Evolutionary conservation across 129 eudicot species (phyloP), one percentile per base, ranked within the genome.

Genomic region (Escallonia rubra): DNA sequence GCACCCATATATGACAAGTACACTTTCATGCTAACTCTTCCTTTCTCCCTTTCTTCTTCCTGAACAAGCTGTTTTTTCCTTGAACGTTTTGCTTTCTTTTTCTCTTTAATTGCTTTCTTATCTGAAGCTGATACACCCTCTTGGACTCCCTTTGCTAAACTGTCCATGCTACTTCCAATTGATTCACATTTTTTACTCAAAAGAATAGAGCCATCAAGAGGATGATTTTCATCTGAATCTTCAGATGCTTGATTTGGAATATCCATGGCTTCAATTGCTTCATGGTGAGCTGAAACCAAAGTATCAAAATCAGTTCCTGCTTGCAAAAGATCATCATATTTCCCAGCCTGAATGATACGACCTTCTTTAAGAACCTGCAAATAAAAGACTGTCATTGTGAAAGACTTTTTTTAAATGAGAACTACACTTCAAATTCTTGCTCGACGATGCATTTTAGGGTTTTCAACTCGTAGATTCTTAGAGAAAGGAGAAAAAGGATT

Each of bases 201-300:
- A 41, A 73, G 38, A 15, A 49, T 65, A 51, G 81, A 72, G 13
- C 71, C 71, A 50, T 72, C 79, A 2, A 57, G 76, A 16, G 79
- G 74, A 39, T 67, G 72, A 45, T 76, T 67, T 67, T 78, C 78
- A 39, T 91, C 96, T 8, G 91, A 81, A 15, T 86, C 97, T 43
- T 87, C 94, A 41, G 77, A 74, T 65, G 90, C 67, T 43, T 81
- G 96, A 65, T 78, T 78, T 65, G 81, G 80, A 70, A 92, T 81
- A 69, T 92, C 98, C 91, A 92, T 83, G 34, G 98, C 89, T 15
- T 88, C 96, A 43, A 92, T 86, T 71, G 98, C 98, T 76, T 92
- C 96, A 64, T 93, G 92, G 69, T 93, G 98, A 72, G 98, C 98
- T 41, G 82, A 80, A 70, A 93, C 96, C 58, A 93, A 78, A 57